These are phyloP conservation scores for Lecanosticta acicola DNA, from an alignment of 2,329 filamentous ascomycete species.

Conservation along the genomic window DNA sequence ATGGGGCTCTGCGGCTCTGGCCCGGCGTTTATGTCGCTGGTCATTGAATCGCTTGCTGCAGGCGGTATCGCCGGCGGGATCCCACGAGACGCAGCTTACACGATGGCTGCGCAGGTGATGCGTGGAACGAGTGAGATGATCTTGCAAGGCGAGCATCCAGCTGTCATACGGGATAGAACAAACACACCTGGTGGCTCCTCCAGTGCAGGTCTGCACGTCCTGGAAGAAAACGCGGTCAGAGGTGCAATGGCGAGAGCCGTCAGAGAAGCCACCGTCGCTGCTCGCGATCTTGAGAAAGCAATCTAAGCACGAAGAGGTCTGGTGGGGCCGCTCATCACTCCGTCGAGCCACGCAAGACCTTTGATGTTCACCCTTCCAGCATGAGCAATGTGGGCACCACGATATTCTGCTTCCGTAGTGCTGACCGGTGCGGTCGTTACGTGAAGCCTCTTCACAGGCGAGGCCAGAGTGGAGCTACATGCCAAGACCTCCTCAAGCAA, in stretches of 20 bases:
- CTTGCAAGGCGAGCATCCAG: slow-evolving; percentile 65
- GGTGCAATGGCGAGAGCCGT: slow-evolving; percentile 63
- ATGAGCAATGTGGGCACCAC: too few species aligned
- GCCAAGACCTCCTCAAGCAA: too few species aligned
- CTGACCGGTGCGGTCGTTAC: too few species aligned
- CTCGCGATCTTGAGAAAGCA: slow-evolving; percentile 50
- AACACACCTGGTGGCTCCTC: slow-evolving; percentile 72
- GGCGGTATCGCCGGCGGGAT: slow-evolving; percentile 75
- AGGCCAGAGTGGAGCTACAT: too few species aligned
- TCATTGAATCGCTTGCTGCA: slow-evolving; percentile 70
- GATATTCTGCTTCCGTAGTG: too few species aligned
- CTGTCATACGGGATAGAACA: slow-evolving; percentile 69
- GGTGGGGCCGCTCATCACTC: too few species aligned
- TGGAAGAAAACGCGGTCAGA: slow-evolving; percentile 67
- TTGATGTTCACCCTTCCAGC: too few species aligned
- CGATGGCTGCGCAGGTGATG: slow-evolving; percentile 77
- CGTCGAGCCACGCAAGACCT: background rate
- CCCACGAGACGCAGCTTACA: slow-evolving; percentile 63
- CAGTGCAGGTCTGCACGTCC: slow-evolving; percentile 64
- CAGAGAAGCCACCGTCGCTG: slow-evolving; percentile 64
- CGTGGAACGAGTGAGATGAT: slow-evolving; percentile 65
- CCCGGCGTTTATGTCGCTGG: slow-evolving; percentile 68
- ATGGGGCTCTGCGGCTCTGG: slow-evolving; percentile 71
- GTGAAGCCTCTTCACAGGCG: too few species aligned
- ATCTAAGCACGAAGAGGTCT: background rate